Evolutionary conservation across 2,329 filamentous ascomycete genomes (phyloP).

Genomic region (Moelleriella libera): DNA sequence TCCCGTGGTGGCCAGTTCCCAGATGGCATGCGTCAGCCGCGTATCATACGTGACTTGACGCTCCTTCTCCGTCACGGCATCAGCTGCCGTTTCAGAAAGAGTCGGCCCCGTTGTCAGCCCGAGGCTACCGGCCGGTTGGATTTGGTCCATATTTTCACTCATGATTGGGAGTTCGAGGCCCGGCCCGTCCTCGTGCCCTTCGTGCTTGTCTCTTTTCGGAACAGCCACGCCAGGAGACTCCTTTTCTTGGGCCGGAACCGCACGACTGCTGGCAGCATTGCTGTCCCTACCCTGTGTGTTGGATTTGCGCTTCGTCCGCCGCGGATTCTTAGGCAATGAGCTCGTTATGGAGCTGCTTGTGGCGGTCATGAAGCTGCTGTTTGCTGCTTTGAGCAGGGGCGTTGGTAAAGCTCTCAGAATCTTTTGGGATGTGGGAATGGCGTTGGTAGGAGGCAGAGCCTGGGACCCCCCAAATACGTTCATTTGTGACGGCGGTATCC

Average conservation of each 20-base stretch:
- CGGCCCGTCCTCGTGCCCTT: slow-evolving; percentile 8
- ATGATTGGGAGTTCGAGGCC: slow-evolving; percentile 13
- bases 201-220: slow-evolving; percentile 12
- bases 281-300: slow-evolving; percentile 21
- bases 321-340: slow-evolving; percentile 54
- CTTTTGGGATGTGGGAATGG: slow-evolving; percentile 81
- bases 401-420: slow-evolving; percentile 83
- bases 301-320: slow-evolving; percentile 45
- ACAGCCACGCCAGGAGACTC: slow-evolving; percentile 24
- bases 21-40: slow-evolving; percentile 82
- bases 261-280: slow-evolving; percentile 22
- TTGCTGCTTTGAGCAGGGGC: slow-evolving; percentile 83
- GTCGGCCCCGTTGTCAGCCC: slow-evolving; percentile 12
- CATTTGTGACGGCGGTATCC: slow-evolving; percentile 94
- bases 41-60: slow-evolving; percentile 66
- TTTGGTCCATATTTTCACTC: slow-evolving; percentile 35
- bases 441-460: slow-evolving; percentile 64
- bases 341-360: slow-evolving; percentile 77
- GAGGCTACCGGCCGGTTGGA: slow-evolving; percentile 16
- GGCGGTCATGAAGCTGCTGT: slow-evolving; percentile 87
- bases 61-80: slow-evolving; percentile 54
- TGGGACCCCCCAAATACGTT: slow-evolving; percentile 62
- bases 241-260: slow-evolving; percentile 29
- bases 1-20: slow-evolving; percentile 80
- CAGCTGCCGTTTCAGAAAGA: slow-evolving; percentile 38